These are phyloP conservation scores for Pezicula radicicola DNA, from an alignment of 2,329 filamentous ascomycete species.

Conservation along the genomic window DNA sequence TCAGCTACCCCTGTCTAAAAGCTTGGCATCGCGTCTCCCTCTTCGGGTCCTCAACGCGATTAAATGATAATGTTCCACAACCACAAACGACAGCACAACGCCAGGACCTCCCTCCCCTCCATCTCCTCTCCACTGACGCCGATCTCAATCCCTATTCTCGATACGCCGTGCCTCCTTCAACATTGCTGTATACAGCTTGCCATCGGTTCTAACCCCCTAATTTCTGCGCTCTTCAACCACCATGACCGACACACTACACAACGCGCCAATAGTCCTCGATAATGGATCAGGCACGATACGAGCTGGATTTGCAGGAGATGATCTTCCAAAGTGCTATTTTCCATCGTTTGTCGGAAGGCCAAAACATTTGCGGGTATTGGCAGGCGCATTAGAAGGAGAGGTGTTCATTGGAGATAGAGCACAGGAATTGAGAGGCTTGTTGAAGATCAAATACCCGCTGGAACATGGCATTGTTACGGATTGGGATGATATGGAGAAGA, in stretches of 20 bases:
- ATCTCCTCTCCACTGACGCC: no score
- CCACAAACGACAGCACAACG: not conserved
- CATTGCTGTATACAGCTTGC: no score
- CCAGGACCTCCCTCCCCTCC: no score
- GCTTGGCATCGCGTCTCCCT: not conserved
- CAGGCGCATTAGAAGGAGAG: conserved; percentile 94
- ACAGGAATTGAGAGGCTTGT: conserved; percentile 83
- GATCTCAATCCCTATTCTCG: no score
- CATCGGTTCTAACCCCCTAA: no score
- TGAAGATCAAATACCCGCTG: conserved; percentile 94
- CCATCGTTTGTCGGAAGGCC: conserved; percentile 95
- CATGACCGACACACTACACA: conserved; percentile 78
- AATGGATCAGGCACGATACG: conserved; percentile 98
- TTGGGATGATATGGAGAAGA: conserved; percentile 99
- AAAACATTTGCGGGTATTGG: conserved; percentile 91
- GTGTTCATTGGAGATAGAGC: conserved; percentile 91
- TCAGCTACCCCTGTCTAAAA: no score
- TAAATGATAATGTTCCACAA: no score
- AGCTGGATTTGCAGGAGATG: conserved; percentile 94
- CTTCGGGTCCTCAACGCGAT: no score
- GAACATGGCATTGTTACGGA: conserved; percentile 98
- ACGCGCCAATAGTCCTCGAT: conserved; percentile 97
- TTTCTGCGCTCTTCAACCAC: not conserved
- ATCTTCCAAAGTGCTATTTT: conserved; percentile 94
- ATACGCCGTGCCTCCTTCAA: no score